These are phyloP conservation scores for Fusarium scirpi DNA, from an alignment of 2,329 filamentous ascomycete genomes.

Conservation along the genomic window DNA sequence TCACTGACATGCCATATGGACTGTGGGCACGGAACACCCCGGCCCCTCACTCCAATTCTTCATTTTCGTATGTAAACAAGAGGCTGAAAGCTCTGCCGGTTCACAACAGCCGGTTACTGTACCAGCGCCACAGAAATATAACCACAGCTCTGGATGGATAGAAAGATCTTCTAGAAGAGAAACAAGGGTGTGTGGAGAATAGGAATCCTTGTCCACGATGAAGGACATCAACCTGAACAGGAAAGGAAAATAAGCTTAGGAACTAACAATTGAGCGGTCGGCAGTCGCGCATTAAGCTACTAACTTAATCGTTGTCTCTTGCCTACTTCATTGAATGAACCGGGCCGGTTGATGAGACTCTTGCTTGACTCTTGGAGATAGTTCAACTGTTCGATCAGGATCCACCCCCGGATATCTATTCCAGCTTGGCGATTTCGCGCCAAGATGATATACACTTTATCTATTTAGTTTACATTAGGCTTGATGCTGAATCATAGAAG, in stretches of 20 bases:
- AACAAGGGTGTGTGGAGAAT: constrained; percentile 26
- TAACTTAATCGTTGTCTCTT: constrained; percentile 14
- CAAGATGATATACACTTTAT: constrained; percentile 23
- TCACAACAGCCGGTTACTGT: background rate
- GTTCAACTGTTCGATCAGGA: constrained; percentile 1
- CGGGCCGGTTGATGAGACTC: constrained; percentile 37
- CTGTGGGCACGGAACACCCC: constrained; percentile 32
- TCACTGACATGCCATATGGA: constrained; percentile 11
- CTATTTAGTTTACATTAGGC: background rate
- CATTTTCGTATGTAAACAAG: background rate
- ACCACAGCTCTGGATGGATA: constrained; percentile 21
- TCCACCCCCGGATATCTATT: constrained; percentile 30
- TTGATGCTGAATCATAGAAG: constrained; percentile 9
- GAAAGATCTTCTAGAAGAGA: constrained; percentile 29
- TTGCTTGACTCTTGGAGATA: constrained; percentile 1
- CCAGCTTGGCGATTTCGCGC: constrained; percentile 28
- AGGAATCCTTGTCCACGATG: constrained; percentile 29
- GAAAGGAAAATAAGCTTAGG: constrained; percentile 27
- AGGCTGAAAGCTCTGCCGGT: constrained; percentile 18
- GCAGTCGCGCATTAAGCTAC: constrained; percentile 12
- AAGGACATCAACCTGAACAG: background rate
- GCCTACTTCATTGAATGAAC: constrained; percentile 26
- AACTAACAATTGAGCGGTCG: constrained; percentile 13
- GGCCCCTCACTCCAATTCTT: constrained; percentile 10
- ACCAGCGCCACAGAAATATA: constrained; percentile 27